Evolutionary conservation across 495 filamentous ascomycete species (phyloP), one percentile per base, ranked within the genome.

Genomic region (Aspergillus leporis): DNA sequence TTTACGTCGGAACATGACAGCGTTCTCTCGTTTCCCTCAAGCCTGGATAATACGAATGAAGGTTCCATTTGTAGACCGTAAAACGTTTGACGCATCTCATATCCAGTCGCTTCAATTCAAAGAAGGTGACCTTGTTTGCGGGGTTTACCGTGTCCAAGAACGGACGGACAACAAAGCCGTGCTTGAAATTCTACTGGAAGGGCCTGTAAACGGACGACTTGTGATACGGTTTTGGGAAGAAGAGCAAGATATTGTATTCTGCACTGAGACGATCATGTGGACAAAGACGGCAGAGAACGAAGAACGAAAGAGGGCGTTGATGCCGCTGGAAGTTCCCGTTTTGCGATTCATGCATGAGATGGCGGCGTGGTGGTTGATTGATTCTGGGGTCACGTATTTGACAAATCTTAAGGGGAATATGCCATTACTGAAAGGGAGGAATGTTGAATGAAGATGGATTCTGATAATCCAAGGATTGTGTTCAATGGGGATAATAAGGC

Each of bases 331-430:
- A 41, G 66, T 61, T 18, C 56, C 53, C 23, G n/a, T 62, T 25
- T 19, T 67, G 22, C 54, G 61, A 9, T 73, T 67, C 58, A 61
- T 76, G 62, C 72, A 76, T 59, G 73, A 78, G 52, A 62, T 68
- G 46, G 69, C 72, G 14, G 52, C 70, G 38, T 76, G 73, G 75
- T 76, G 72, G 72, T 62, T 78, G 54, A 49, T 76, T 60, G 75
- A 74, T 43, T 74, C 73, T 10, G 75, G 73, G 8, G 64, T 71
- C 18, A 49, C 40, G n/a, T 76, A 74, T 66, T 41, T 78, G 64
- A 61, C 53, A 50, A 67, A 65, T 22, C 23, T 73, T 54, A 62
- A 68, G 43, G 46, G 58, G 31, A 14, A 36, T 4, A 2, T 2
- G 2, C 9, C 34, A 2, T 36, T 36, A 12, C 10, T 12, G 34